Conservation (phyloP, 2,329 filamentous ascomycete genomes). For the Pseudogymnoascus sp. region DNA sequence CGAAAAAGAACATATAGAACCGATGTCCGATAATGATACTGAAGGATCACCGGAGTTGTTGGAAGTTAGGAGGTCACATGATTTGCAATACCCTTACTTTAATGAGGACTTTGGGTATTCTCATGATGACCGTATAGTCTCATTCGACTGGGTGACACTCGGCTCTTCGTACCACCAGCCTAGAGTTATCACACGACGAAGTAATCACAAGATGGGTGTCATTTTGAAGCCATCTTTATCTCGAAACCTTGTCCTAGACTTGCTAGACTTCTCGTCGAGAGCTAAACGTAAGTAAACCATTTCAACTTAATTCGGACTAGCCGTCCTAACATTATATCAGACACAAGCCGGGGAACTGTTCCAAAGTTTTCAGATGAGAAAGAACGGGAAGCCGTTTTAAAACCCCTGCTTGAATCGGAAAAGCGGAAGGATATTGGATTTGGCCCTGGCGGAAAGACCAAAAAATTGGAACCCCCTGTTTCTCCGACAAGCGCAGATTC, state of each 20-base stretch:
- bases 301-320: neutral
- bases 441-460: neutral
- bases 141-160: slow-evolving; percentile 59
- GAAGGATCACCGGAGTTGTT: slow-evolving; percentile 50
- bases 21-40: slow-evolving; percentile 35
- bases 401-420: neutral
- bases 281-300: slow-evolving; percentile 1
- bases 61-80: slow-evolving; percentile 50
- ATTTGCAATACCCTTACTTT: slow-evolving; percentile 51
- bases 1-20: slow-evolving; percentile 42
- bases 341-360: neutral
- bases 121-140: slow-evolving; percentile 49
- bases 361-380: neutral
- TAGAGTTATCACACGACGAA: slow-evolving; percentile 50
- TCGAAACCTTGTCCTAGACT: slow-evolving; percentile 50
- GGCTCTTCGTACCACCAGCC: slow-evolving; percentile 46
- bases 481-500: neutral
- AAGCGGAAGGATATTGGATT: neutral
- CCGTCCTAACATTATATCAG: neutral
- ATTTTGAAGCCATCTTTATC: slow-evolving; percentile 50
- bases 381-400: neutral
- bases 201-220: slow-evolving; percentile 53
- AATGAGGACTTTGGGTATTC: slow-evolving; percentile 40
- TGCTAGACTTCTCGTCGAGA: slow-evolving; percentile 14
- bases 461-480: neutral